These are phyloP conservation scores for Globisporangium parvum DNA, from an alignment of 352 stramenopile species.

Conservation along the genomic window DNA sequence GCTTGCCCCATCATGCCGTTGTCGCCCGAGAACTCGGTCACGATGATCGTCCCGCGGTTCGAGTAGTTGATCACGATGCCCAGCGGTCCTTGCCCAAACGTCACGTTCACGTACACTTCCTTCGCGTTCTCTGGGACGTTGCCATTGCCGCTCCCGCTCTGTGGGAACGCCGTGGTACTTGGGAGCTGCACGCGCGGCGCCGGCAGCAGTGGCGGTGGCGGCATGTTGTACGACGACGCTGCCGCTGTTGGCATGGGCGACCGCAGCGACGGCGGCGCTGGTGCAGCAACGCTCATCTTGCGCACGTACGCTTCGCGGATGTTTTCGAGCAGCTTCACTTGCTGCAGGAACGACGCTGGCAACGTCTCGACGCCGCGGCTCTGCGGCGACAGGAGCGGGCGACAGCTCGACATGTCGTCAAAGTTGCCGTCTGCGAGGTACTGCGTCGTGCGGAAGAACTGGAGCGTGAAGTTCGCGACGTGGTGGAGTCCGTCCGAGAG, in stretches of 20 bases:
- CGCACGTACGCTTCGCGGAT: conserved; percentile 36
- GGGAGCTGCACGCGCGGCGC: too few species aligned
- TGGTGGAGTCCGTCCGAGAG: conserved; percentile 62
- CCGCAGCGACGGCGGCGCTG: conserved; percentile 9
- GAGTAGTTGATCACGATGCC: conserved; percentile 86
- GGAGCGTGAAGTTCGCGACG: conserved; percentile 70
- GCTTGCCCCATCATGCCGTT: conserved; percentile 66
- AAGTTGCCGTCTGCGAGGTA: conserved; percentile 58
- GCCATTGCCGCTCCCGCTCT: not conserved
- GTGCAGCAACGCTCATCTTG: conserved; percentile 9
- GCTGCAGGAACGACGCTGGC: conserved; percentile 66
- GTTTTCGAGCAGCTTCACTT: conserved; percentile 62
- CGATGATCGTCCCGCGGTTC: conserved; percentile 54
- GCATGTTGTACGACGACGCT: not conserved
- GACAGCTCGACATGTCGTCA: conserved; percentile 52
- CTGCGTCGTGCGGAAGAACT: conserved; percentile 56
- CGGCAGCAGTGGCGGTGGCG: not conserved
- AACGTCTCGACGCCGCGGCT: conserved; percentile 47
- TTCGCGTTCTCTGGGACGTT: conserved; percentile 7
- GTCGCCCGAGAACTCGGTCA: conserved; percentile 78
- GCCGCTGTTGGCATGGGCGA: not conserved
- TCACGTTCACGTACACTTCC: conserved; percentile 50
- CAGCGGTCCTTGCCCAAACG: conserved; percentile 63
- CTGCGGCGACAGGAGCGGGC: conserved; percentile 36
- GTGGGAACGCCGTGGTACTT: not conserved